phyloP scores from a whole-genome alignment of 2,329 filamentous ascomycete species.

The Ophiocordyceps australis region DNA sequence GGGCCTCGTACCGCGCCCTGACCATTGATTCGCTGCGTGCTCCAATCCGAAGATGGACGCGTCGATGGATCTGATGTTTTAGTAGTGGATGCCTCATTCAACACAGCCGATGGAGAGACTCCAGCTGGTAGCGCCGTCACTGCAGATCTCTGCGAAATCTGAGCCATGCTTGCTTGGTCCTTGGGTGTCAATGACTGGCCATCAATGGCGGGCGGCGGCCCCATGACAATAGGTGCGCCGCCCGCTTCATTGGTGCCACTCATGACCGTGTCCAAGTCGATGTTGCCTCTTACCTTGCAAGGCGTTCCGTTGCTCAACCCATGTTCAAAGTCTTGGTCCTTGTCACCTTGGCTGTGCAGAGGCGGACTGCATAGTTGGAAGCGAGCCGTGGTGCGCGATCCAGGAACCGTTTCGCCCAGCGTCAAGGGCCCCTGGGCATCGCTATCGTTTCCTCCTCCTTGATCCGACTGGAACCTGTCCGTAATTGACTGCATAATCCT shows the following conservation, averaged over 20 bases:
- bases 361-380: constrained; percentile 38
- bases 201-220: constrained; percentile 22
- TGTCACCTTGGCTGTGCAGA: constrained; percentile 36
- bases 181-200: constrained; percentile 14
- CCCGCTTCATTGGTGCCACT: constrained; percentile 26
- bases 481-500: constrained; percentile 38
- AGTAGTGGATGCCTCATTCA: constrained; percentile 88
- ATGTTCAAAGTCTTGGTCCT: constrained; percentile 15
- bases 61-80: constrained; percentile 62
- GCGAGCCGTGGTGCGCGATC: constrained; percentile 28
- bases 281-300: too few relatives aligned
- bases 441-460: constrained; percentile 29
- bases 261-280: too few relatives aligned
- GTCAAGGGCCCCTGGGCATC: constrained; percentile 37
- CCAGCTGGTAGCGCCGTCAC: constrained; percentile 38
- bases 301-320: constrained; percentile 37
- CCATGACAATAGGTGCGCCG: constrained; percentile 28
- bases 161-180: constrained; percentile 28
- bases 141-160: constrained; percentile 46
- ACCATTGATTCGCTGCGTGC: constrained; percentile 59
- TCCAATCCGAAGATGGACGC: constrained; percentile 43
- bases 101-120: constrained; percentile 36
- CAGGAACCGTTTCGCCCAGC: constrained; percentile 47
- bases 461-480: constrained; percentile 30
- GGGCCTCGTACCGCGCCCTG: constrained; percentile 26